Base-by-base conservation (phyloP, 306 rosid species). In the Mimosa bimucronata region DNA sequence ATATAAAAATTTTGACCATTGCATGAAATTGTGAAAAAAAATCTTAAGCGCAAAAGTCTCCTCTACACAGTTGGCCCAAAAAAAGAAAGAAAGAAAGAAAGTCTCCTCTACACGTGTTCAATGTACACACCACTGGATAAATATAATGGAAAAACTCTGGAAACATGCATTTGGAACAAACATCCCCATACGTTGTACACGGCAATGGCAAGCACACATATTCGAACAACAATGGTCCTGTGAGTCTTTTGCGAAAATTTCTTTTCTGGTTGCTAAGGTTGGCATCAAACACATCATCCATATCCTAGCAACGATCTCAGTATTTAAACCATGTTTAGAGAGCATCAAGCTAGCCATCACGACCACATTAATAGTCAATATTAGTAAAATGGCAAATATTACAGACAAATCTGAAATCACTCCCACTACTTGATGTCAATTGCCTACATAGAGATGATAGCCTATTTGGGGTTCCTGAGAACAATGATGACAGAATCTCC, bases 401-500 rank as follows among this genome's bases (percentile, higher is more conserved):
- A 45, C 46, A 72, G 42, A 53, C 71, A 53, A 48, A 53, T n/a
- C n/a, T n/a, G n/a, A n/a, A n/a, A n/a, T 18, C 14, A 53, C 77
- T 67, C 69, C 10, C 58, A 71, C 28, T 25, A 6, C 21, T 26
- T 46, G 21, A 66, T 25, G 31, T 29, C 44, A 11, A 3, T 42
- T 18, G 37, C 62, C 29, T 21, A 66, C 55, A 77, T 2, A 10
- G 2, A 6, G 34, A 37, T 18, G 28, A 61, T 46, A 25, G 79
- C 86, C 91, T 86, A 92, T 82, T 92, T 92, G 40, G 97, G 97
- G 80, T 94, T 94, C 86, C 97, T 94, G 37, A 91, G 97, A 68
- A 94, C 97, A 30, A 92, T 92, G 76, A 92, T 91, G 9, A 94
- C 97, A 14, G 98, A 90, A 66, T 94, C 97, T 28, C 98, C 97